Evolutionary conservation across 179 eudicot species (phyloP), one percentile per base, ranked within the genome.

Genomic region (Camellia oleifera): DNA sequence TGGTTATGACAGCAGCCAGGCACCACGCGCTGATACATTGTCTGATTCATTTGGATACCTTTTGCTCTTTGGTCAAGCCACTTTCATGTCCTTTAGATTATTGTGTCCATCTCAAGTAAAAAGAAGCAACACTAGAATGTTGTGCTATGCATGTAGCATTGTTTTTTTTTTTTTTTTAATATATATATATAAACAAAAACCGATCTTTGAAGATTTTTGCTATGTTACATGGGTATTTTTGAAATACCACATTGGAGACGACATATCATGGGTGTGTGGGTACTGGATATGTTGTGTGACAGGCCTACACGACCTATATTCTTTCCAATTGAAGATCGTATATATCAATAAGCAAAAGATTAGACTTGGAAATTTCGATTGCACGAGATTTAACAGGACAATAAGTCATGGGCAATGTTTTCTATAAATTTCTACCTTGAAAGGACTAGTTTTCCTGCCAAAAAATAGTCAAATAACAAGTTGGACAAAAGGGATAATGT

Each of bases 1-100:
- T 44, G 54, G 78, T 75, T 4, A 20, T 44, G n/a, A 4, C 8
- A 60, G n/a, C 54, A 42, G 15, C 5, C 4, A 42, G 15, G 6
- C 9, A 42, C 4, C 54, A 61, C 61, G 68, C 44, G 57, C 56
- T 63, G 66, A 60, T 75, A n/a, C 1, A 61, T 75, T 75, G 78
- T 62, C 56, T 61, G 69, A 61, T 75, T 40, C 78, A 75, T 60
- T 75, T 62, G 69, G 78, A 44, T 75, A 58, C 57, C 78, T 61
- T 75, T 62, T 45, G 15, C 78, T n/a, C 78, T 61, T 46, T 75
- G 54, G 54, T 61, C 45, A n/a, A 75, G 62, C 54, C 32, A 45
- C 56, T 56, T 75, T 75, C 32, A 17, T 75, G 54, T 45, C 69
- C 42, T 62, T 3, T 1, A 4, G 40, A 67, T 7, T 45, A 4